A percentile compares a stretch with the other conserved stretches of the same genome.
Conservation (phyloP, 768 basidiomycete species). For the Imleria badia region DNA sequence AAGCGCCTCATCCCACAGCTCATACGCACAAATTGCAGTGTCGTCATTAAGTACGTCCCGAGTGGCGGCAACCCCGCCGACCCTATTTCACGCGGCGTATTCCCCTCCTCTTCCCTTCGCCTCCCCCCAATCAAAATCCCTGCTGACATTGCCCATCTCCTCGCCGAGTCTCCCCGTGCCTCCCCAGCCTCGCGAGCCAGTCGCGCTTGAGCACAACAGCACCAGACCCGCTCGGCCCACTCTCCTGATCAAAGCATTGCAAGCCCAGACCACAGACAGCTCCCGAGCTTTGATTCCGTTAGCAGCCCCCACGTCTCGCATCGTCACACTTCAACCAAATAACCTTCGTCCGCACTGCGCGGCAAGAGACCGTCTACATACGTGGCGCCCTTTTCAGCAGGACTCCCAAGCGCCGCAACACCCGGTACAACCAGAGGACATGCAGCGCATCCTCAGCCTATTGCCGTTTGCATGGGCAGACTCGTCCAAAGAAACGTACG, state of each 20-base stretch:
- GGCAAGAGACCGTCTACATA: no score
- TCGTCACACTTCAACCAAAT: no score
- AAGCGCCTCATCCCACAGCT: background rate
- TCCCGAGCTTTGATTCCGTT: no score
- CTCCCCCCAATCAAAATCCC: background rate
- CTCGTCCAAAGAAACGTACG: no score
- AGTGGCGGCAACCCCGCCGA: background rate
- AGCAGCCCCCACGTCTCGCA: no score
- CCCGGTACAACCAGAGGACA: background rate
- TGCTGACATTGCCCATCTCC: background rate
- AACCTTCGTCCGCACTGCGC: no score
- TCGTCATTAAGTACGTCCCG: background rate
- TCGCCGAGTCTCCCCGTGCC: fast-evolving
- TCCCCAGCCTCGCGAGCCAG: no score
- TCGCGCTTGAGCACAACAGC: no score
- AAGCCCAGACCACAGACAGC: no score
- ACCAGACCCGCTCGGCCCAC: no score
- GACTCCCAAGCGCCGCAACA: background rate
- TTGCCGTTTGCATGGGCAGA: background rate
- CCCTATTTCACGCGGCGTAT: background rate
- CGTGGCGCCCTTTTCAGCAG: no score
- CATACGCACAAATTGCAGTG: background rate
- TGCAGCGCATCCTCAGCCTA: background rate
- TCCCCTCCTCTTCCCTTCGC: background rate
- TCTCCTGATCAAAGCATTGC: no score